Base-by-base conservation (phyloP, 768 basidiomycete genomes). In the Pulveroboletus frians region DNA sequence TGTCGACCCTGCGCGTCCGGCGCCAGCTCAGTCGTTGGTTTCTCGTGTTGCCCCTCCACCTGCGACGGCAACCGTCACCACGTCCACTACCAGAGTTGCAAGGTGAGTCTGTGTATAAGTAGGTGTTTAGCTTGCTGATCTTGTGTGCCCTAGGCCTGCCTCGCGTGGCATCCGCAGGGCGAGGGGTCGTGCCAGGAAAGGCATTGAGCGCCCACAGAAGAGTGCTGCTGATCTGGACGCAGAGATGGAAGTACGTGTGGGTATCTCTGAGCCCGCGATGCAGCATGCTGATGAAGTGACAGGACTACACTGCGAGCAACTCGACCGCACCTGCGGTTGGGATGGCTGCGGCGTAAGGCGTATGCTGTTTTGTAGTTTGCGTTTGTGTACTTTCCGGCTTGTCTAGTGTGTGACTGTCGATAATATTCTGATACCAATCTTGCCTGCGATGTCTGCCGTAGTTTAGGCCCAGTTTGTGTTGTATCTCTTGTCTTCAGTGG, bases 221-320 rank as follows among this genome's bases (percentile, higher is more conserved):
- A 81, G 82, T 18, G 90, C 76, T 3, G 95, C 90, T 29, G 91
- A 94, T 65, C 80, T 98, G 37, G 95, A 98, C 66, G 92, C 94
- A 8, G 95, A 98, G 76, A 98, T 98, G 95, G 88, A 88, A 80
- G 95, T 95, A 51, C 34, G 82, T 66, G 21, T 36, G 7, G 13
- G 17, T 4, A 1, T 0, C 2, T 41, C 39, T 10, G 1, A 39
- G 1, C 4, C 34, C 11, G 17, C 21, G 18, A 29, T 44, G 4
- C 18, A 13, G 10, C 9, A 26, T n/a, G 4, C 32, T 47, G 40
- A 56, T 42, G n/a, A 46, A 46, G 8, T 18, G 21, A 6, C 48
- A 87, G 85, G 84, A 87, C 61, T 87, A 87, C 57, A 86, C 84
- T 31, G 74, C 82, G 13, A 77, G 69, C 60, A 83, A 74, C 15